A percentile compares a stretch with the other conserved stretches of the same genome.
Conservation (phyloP, 1,284 basidiomycete genomes). For the Leucoagaricus sp. region DNA sequence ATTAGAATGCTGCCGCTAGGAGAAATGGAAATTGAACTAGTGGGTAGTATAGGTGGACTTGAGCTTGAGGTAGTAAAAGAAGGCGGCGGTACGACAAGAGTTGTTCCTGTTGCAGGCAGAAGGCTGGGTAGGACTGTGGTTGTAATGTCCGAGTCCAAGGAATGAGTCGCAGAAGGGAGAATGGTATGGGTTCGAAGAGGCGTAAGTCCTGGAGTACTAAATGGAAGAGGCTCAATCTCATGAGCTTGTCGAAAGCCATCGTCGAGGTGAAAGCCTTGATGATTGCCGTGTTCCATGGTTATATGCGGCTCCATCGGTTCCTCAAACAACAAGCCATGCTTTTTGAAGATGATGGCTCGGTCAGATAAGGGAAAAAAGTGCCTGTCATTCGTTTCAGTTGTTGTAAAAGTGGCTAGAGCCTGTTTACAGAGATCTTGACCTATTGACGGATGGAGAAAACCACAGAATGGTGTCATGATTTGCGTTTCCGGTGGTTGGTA, state of each 20-base stretch:
- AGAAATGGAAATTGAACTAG: too few species aligned
- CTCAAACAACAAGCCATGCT: neutral
- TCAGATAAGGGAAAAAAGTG: neutral
- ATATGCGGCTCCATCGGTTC: neutral
- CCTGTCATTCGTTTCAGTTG: neutral
- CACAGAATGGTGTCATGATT: neutral
- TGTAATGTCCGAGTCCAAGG: neutral
- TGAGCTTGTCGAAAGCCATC: conserved; percentile 33
- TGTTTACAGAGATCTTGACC: neutral
- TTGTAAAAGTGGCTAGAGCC: neutral
- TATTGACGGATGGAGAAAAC: conserved; percentile 4
- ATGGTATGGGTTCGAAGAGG: conserved; percentile 23
- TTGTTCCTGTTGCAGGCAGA: conserved; percentile 1
- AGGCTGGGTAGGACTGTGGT: neutral
- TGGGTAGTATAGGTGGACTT: neutral
- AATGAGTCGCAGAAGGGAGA: neutral
- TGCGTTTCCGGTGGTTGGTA: neutral
- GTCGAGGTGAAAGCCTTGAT: conserved; percentile 34
- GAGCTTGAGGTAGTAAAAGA: neutral
- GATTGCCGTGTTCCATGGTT: neutral
- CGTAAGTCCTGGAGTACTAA: conserved; percentile 20
- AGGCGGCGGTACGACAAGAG: neutral
- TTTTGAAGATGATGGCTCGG: neutral
- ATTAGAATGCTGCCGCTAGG: neutral
- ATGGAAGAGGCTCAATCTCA: conserved; percentile 16